Base-by-base conservation (phyloP, 169 alveolate species). In the Cryptosporidium viatorum region DNA sequence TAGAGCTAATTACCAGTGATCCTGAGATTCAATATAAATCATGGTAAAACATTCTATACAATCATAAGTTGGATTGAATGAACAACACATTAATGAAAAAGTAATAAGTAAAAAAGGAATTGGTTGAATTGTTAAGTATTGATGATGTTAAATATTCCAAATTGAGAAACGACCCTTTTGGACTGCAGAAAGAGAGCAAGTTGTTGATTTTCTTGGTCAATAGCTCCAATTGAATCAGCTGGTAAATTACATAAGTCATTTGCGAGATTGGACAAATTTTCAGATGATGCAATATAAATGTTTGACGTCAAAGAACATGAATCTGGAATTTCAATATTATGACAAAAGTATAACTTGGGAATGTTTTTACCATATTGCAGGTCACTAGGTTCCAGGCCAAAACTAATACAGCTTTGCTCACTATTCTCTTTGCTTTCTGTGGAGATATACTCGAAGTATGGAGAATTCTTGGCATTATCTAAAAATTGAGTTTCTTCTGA, bases 181-280 rank as follows among this genome's bases (percentile, higher is more conserved):
- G 89, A 80, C 12, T 80, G 89, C 29, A 80, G 21, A 23, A 80
- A 62, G 26, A 62, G 89, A 31, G 80, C 89, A 31, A 59, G 74
- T 65, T 80, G 89, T 18, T 60, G 89, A 50, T 62, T 80, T 50
- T 80, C 89, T n/a, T 60, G 80, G 50, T 80, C 89, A 58, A 80
- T 80, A 43, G 89, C 89, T 35, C 89, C 89, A 80, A 80, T 80
- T n/a, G 89, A 80, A 80, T 80, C 89, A 35, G 65, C 52, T 43
- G 89, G 89, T 6, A 80, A 23, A 65, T 80, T 80, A 23, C 74
- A 29, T 35, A 80, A 23, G 68, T 80, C 75, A 41, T 29, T 65
- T 4, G 89, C 89, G 18, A 80, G 75, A 59, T 80, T 45, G 26
- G 89, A 43, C 41, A 69, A 60, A 12, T 80, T 80, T 26, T 80